Evolutionary conservation across 306 rosid genomes (phyloP).

Genomic region (Malus fusca): DNA sequence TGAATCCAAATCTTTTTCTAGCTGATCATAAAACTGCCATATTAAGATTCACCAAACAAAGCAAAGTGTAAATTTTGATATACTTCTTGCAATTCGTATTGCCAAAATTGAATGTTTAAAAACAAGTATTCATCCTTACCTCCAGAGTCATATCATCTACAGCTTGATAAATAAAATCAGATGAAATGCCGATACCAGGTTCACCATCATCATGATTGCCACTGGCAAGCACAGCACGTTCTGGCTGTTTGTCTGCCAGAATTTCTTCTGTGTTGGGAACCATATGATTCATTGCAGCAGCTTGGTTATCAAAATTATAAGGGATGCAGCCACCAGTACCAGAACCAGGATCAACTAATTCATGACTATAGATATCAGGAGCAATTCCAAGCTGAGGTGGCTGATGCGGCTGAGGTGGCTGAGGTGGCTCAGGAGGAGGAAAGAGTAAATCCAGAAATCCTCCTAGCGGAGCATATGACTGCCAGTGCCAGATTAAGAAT

Average conservation of each 20-base stretch:
- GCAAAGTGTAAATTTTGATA: not conserved
- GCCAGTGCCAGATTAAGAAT: too few relatives aligned
- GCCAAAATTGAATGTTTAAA: not conserved
- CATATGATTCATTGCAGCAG: not conserved
- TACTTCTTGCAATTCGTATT: not conserved
- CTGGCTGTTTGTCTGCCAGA: not conserved
- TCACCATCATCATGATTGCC: not conserved
- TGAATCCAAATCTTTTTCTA: not conserved
- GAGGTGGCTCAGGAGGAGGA: not conserved
- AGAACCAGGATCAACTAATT: slow-evolving; percentile 8
- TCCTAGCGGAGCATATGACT: not conserved
- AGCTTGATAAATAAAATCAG: not conserved
- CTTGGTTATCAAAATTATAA: not conserved
- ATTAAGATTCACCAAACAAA: slow-evolving; percentile 5
- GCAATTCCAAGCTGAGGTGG: not conserved
- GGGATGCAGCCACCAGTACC: not conserved
- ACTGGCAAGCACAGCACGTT: not conserved
- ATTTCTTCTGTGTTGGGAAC: not conserved
- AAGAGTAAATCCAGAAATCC: not conserved
- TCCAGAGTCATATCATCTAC: not conserved
- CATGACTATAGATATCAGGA: not conserved
- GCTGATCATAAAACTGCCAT: not conserved
- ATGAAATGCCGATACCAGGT: not conserved
- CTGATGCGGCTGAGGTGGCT: not conserved
- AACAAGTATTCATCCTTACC: not conserved